phyloP scores from a whole-genome alignment of 2,329 filamentous ascomycete genomes.

The Ceratocystis ficicola region DNA sequence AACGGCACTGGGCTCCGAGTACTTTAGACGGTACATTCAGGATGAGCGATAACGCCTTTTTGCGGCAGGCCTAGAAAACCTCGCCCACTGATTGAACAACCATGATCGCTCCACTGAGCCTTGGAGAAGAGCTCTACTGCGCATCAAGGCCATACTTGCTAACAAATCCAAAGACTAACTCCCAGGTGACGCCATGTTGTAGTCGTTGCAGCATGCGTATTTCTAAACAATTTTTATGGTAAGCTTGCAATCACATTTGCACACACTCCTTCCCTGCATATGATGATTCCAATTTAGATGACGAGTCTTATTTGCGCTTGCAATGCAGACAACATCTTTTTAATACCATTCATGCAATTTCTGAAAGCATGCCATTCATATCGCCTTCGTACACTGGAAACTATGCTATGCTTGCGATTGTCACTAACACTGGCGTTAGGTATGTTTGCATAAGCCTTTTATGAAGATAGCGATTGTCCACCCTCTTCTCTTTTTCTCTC shows the following conservation, averaged over 20 bases:
- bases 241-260: conserved; percentile 12
- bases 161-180: conserved; percentile 3
- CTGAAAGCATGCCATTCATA: conserved; percentile 31
- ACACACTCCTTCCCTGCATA: conserved; percentile 23
- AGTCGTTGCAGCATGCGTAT: neutral
- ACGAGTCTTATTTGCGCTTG: conserved; percentile 67
- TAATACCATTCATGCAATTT: conserved; percentile 61
- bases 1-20: conserved; percentile 95
- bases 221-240: conserved; percentile 10
- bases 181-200: neutral
- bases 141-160: neutral
- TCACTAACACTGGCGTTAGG: conserved; percentile 6
- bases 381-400: neutral
- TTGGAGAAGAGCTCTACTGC: neutral
- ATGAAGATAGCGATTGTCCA: neutral
- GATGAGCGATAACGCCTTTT: conserved; percentile 78
- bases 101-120: neutral
- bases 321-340: conserved; percentile 56
- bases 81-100: conserved; percentile 69
- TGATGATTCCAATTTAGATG: conserved; percentile 47
- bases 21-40: conserved; percentile 32
- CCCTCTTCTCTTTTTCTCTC: neutral
- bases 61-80: conserved; percentile 99
- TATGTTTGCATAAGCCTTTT: neutral
- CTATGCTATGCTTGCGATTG: neutral